Evolutionary conservation across 495 filamentous ascomycete species (phyloP), one percentile per base, ranked within the genome.

Genomic region (Aspergillus carlsbadensis): DNA sequence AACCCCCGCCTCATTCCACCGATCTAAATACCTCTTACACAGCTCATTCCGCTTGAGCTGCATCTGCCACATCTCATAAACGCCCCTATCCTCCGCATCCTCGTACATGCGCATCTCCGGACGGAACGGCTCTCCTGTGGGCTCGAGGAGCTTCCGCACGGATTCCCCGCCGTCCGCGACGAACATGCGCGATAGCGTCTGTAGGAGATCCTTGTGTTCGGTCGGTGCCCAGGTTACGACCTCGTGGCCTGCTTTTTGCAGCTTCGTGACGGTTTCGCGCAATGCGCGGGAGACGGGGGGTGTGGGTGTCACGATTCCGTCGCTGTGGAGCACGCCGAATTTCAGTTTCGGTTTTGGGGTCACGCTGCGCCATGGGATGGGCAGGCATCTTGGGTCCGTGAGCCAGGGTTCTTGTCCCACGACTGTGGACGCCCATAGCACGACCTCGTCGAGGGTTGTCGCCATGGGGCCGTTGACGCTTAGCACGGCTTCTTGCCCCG

Each of bases 31-130:
- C n/a, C 70, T 63, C 6, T 68, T 75, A 51, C 76, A 71, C 10
- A 82, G 62, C 6, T 64, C 62, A 3, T 53, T 66, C 49, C 67
- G 69, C 42, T 66, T 54, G 0, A 69, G 70, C 6, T 79, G 78
- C 0, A 80, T 58, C 18, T 70, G 65, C 8, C 69, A 63, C 14
- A 78, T 61, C 39, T 68, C 60, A 8, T 73, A 60, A 0, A 81
- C 50, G 0, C 54, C 57, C 2, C 66, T 49, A 1, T 65, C 37
- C 29, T 68, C 68, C 2, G 69, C 64, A 3, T 65, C 57, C 21
- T 81, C 50, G 1, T 77, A 65, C 0, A 58, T 56, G 6, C 47
- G 36, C 11, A 83, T 72, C 79, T 81, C 83, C 13, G 76, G 68
- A 2, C 68, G 74, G 10, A 82, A 60, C 0, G 80, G 79, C 59